Base-by-base conservation (phyloP, 495 filamentous ascomycete species). In the Talaromyces adpressus region DNA sequence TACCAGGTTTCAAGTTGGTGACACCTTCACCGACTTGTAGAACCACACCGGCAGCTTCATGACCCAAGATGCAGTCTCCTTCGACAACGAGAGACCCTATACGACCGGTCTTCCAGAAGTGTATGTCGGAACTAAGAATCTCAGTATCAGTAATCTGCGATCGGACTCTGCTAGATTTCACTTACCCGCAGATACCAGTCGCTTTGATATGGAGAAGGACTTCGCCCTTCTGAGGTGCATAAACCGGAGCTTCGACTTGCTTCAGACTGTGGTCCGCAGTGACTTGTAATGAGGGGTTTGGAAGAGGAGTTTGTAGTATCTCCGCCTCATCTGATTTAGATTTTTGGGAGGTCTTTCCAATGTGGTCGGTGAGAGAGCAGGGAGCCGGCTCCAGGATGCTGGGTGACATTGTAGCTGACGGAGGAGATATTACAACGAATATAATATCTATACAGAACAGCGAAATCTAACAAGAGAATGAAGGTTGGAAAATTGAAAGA, bases 31-130 rank as follows among this genome's bases (percentile, higher is more conserved):
- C 89, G 53, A 89, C 80, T 65, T 81, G 81, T 27, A 87, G 76
- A 4, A 91, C 87, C 18, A 84, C 77, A 2, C 89, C 89, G 12
- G 87, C 85, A 22, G 88, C 86, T 74, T 92, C 89, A 68, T 92
- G 89, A n/a, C 89, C 89, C 20, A 92, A 84, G n/a, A 84, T 87
- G 27, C 91, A 76, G 18, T 89, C 89, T 45, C 82, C 80, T 54
- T 82, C 83, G 63, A 88, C 84, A 39, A 87, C 81, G 61, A 92
- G 81, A 62, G 87, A 84, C 20, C 89, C 89, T 66, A 91, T 91
- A 67, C 87, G 86, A 63, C 87, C 90, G 59, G 89, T 85, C 65
- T 89, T 89, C 80, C 89, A 92, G 74, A 91, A 92, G 65, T 88
- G 87, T 32, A 91, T 79, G 71, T 92, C 89, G 0, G 87, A 91